These are phyloP conservation scores for Selaginella tamariscina DNA, from an alignment of 75 land plant species.

Conservation along the genomic window DNA sequence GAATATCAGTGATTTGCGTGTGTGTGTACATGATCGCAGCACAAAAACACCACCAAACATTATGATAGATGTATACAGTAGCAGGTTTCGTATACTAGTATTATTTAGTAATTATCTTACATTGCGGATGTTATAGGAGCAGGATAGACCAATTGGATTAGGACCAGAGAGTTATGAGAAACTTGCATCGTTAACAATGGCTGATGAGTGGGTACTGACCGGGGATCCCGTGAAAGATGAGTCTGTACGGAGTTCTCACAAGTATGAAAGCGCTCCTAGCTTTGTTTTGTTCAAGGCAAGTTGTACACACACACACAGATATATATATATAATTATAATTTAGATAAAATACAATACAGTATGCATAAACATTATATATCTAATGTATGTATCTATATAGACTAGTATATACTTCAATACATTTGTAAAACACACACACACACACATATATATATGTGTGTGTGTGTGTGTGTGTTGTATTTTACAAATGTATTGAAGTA, in stretches of 20 bases:
- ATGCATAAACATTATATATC: not conserved
- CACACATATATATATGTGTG: not conserved
- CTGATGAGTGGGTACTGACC: conserved; percentile 87
- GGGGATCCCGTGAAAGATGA: conserved; percentile 75
- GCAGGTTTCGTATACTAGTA: too few relatives aligned
- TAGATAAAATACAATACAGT: not conserved
- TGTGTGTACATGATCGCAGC: too few relatives aligned
- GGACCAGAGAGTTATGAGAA: conserved; percentile 64
- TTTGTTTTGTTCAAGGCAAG: conserved; percentile 88
- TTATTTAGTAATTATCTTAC: too few relatives aligned
- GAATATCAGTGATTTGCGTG: too few relatives aligned
- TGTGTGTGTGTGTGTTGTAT: not conserved
- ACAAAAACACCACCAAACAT: too few relatives aligned
- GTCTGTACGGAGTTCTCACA: conserved; percentile 68
- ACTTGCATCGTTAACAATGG: conserved; percentile 54
- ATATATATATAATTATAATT: too few relatives aligned
- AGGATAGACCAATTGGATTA: conserved; percentile 42
- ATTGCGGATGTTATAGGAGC: too few relatives aligned
- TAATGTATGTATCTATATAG: not conserved
- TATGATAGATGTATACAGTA: too few relatives aligned
- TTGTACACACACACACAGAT: too few relatives aligned
- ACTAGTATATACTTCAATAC: not conserved
- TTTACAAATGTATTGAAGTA: not conserved
- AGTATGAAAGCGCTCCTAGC: conserved; percentile 94
- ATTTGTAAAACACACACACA: not conserved